These are phyloP conservation scores for Andrographis paniculata DNA, from an alignment of 305 asterid genomes.

Conservation along the genomic window DNA sequence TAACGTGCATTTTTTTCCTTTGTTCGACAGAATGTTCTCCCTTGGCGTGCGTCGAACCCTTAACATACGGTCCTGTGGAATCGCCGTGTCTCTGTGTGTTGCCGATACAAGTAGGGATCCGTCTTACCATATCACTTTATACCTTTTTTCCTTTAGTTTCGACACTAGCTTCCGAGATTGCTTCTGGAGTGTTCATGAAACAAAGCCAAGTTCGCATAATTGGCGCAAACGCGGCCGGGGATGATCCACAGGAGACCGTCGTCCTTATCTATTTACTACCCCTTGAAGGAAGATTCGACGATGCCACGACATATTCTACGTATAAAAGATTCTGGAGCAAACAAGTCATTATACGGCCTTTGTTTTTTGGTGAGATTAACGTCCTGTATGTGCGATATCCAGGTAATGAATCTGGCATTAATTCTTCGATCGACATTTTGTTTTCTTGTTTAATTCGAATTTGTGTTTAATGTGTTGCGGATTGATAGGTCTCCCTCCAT, in stretches of 20 bases:
- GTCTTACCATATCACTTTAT: conserved; percentile 57
- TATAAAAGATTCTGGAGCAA: conserved; percentile 78
- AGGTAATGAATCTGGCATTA: conserved; percentile 35
- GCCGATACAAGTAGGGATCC: conserved; percentile 82
- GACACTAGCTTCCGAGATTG: conserved; percentile 73
- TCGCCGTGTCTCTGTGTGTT: conserved; percentile 70
- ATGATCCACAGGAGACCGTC: conserved; percentile 69
- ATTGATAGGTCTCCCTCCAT: conserved; percentile 74
- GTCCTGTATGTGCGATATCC: conserved; percentile 85
- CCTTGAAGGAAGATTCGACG: conserved; percentile 55
- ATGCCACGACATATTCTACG: conserved; percentile 49
- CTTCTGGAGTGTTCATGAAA: conserved; percentile 58
- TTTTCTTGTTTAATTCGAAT: conserved; percentile 15
- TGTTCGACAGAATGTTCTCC: conserved; percentile 59
- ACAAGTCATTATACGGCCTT: conserved; percentile 47
- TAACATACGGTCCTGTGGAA: conserved; percentile 73
- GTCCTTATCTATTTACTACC: conserved; percentile 82
- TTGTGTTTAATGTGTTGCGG: conserved; percentile 11
- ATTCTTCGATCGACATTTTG: not conserved
- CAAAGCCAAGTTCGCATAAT: conserved; percentile 89
- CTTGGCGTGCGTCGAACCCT: conserved; percentile 67
- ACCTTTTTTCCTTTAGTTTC: conserved; percentile 93
- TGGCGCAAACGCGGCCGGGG: conserved; percentile 92
- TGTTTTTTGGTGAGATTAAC: conserved; percentile 71
- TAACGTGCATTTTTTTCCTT: conserved; percentile 12